Percentiles rank a stretch among this genome's conserved stretches.
phyloP scores from a whole-genome alignment of 108 stramenopile genomes.

The Pseudonitzschia delicatissima region DNA sequence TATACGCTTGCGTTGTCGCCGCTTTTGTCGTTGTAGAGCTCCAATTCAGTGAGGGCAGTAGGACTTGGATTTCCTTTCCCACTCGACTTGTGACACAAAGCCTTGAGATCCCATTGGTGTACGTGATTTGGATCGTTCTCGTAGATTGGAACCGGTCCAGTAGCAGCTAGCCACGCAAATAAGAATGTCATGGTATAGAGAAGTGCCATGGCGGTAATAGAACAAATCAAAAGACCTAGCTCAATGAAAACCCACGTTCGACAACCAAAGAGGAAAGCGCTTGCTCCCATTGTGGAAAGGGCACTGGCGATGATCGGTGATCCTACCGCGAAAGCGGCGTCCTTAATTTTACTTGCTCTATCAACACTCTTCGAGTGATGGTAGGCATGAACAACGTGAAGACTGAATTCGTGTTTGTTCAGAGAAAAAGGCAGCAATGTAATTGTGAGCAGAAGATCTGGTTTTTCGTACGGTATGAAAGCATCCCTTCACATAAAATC shows the following conservation, averaged over 20 bases:
- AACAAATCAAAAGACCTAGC: slow-evolving; percentile 16
- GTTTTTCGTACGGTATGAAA: not conserved
- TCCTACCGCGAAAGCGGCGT: slow-evolving; percentile 6
- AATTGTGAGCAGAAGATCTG: not conserved
- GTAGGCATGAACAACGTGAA: slow-evolving; percentile 20
- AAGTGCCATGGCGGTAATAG: slow-evolving; percentile 12
- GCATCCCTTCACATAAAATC: not conserved
- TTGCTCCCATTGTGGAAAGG: slow-evolving; percentile 9
- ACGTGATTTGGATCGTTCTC: not conserved
- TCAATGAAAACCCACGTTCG: slow-evolving; percentile 10
- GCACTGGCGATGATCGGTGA: slow-evolving; percentile 16
- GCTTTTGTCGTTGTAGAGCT: not conserved
- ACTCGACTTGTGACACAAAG: not conserved
- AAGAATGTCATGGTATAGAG: slow-evolving; percentile 12
- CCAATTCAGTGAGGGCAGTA: not conserved
- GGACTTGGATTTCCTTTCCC: not conserved
- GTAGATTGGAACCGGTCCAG: slow-evolving; percentile 7
- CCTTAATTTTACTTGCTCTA: slow-evolving; percentile 1
- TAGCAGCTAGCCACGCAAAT: not conserved
- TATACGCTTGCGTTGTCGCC: slow-evolving; percentile 24
- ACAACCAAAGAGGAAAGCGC: slow-evolving; percentile 16
- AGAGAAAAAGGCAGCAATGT: not conserved
- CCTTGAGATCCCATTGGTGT: slow-evolving; percentile 14
- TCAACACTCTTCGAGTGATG: slow-evolving; percentile 1
- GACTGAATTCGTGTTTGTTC: not conserved